Evolutionary conservation across 257 asterid species (phyloP), one percentile per base, ranked within the genome.

Genomic region (Agastache rugosa): DNA sequence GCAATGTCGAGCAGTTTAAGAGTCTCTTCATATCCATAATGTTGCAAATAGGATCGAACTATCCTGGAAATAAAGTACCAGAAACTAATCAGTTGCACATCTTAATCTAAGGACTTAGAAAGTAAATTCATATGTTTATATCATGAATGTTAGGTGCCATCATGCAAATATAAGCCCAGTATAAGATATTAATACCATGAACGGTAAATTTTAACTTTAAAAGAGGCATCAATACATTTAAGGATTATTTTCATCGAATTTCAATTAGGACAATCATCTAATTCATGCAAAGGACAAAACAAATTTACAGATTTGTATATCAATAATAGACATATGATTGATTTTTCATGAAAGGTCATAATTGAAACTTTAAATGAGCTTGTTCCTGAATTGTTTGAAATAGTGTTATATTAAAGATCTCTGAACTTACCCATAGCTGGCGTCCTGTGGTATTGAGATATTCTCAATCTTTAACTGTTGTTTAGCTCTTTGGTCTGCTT

Each of bases 21-120:
- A 42, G 98, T 95, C 76, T 88, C 97, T 79, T 87, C 93, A 75
- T 95, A 95, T 77, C 99, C 99, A 69, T 95, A 90, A 77, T 92
- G 91, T 74, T 92, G 98, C 65, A 95, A 85, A 80, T 95, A 92
- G 67, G 96, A 86, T 48, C 94, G 90, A 60, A 95, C 96, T 79
- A 95, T 83, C 75, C 98, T 95, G 94, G 54, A 42, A 71, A 80
- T 48, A 55, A 81, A 82, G 76, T 27, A 63, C 19, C 70, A 74
- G 17, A 34, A 37, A 62, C 67, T 45, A 69, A 25, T 58, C 53
- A 72, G 63, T 54, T 50, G 55, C 73, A 41, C 41, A 71, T 65
- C 54, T 51, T 29, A 65, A 27, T 64, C 54, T 68, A 34, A 42
- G 47, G 44, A 54, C 19, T 68, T n/a, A 44, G 9, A 42, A 11